Evolutionary conservation across 495 filamentous ascomycete species (phyloP).

Genomic region (Penicillium atrosanguineum): DNA sequence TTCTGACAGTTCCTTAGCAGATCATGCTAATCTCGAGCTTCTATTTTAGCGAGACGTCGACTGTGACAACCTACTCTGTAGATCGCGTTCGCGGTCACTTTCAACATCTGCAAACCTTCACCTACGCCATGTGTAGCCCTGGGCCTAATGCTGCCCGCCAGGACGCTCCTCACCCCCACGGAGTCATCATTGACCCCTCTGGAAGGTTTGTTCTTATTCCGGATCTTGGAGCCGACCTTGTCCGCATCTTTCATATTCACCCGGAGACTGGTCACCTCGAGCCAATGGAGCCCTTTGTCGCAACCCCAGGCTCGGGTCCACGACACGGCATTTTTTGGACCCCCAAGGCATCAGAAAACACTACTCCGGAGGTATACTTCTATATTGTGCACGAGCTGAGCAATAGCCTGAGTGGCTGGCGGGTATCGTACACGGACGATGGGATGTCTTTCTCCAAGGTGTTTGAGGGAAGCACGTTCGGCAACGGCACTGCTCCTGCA

Average conservation of each 20-base stretch:
- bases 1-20: too few relatives aligned
- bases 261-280: conserved; percentile 13
- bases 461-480: conserved; percentile 45
- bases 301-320: conserved; percentile 55
- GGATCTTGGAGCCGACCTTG: conserved; percentile 62
- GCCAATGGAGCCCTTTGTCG: conserved; percentile 6
- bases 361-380: conserved; percentile 41
- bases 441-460: conserved; percentile 40
- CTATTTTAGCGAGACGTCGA: conserved; percentile 11
- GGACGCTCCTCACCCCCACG: conserved; percentile 60
- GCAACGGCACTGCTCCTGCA: conserved; percentile 27
- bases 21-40: not conserved
- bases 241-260: conserved; percentile 56
- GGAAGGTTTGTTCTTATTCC: conserved; percentile 57
- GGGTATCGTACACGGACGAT: conserved; percentile 42
- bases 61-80: conserved; percentile 18
- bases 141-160: conserved; percentile 50
- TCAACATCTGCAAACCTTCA: conserved; percentile 40
- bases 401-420: conserved; percentile 53
- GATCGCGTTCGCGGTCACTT: conserved; percentile 10
- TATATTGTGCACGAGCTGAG: conserved; percentile 58
- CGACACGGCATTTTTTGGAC: conserved; percentile 58
- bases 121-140: conserved; percentile 43
- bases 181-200: conserved; percentile 60
- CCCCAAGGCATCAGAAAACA: conserved; percentile 12